Evolutionary conservation across 768 basidiomycete genomes (phyloP), one percentile per base, ranked within the genome.

Genomic region (Piloderma croceum): DNA sequence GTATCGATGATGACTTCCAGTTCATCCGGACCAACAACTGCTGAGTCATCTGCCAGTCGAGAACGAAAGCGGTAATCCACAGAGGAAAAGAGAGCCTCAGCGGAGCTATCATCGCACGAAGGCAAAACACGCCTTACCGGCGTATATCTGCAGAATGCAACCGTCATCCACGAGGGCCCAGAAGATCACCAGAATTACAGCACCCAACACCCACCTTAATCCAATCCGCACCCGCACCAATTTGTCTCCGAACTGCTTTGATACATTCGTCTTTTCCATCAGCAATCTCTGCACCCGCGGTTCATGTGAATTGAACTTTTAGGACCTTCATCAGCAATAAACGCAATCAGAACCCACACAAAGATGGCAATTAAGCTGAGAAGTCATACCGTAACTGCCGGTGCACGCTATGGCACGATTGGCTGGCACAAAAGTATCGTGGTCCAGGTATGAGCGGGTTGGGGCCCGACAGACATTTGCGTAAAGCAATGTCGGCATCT

Each of bases 221-320:
- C 75, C 74, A 79, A 57, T 83, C 81, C 4, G 80, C 74, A 6
- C 79, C 79, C 10, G 76, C 72, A 22, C 79, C 79, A 40, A 83
- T 69, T 47, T 82, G 81, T 43, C 66, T 68, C 20, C 79, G 64
- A 5, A 80, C 76, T 10, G 71, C 78, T 43, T 66, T 68, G 29
- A 72, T 53, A 48, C 80, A 78, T 24, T 66, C 76, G 23, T 70
- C 72, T 18, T 68, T 58, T 1, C 80, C 81, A 46, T 83, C 79
- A 1, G 70, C 79, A 3, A 69, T 67, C 42, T 79, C 73, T 7
- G 78, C 77, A 5, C 81, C 77, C 4, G 64, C 71, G 27, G 77
- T 62, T 2, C 75, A 73, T 46, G 83, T 75, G 6, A 79, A 76
- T 47, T 0, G 55, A 50, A 51, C 71, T 70, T 55, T 73, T 76